phyloP scores from a whole-genome alignment of 495 filamentous ascomycete species.

The Penicillium malachiteum region DNA sequence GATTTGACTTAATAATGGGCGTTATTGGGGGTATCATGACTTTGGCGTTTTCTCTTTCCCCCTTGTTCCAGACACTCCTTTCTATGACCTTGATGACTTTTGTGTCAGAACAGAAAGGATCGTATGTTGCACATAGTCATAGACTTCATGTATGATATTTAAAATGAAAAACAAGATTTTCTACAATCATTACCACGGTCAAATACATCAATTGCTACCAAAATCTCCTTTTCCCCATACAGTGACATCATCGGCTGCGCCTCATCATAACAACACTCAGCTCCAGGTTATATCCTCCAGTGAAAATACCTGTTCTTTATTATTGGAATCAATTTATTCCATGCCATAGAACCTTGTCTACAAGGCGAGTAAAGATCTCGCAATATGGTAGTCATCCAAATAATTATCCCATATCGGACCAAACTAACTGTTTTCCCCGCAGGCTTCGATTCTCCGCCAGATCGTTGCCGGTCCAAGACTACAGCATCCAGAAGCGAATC shows the following conservation, averaged over 20 bases:
- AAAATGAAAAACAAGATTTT: not conserved
- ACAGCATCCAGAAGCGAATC: constrained; percentile 78
- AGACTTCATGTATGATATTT: not conserved
- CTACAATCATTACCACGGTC: not conserved
- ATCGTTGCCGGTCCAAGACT: constrained; percentile 78
- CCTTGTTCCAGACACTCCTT: too few species aligned
- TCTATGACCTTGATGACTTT: not conserved
- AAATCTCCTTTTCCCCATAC: not conserved
- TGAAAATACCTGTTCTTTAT: not conserved
- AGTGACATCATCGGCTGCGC: constrained; percentile 29
- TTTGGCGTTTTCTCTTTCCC: not conserved
- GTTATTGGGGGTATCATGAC: not conserved
- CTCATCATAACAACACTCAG: not conserved
- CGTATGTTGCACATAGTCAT: not conserved
- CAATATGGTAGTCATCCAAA: not conserved
- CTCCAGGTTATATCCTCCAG: not conserved
- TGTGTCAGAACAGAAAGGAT: not conserved
- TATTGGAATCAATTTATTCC: not conserved
- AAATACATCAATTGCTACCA: not conserved
- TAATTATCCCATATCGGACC: not conserved
- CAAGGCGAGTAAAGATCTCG: too few species aligned
- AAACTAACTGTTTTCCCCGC: constrained; percentile 1
- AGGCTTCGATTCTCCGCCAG: constrained; percentile 68
- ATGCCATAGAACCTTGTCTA: not conserved
- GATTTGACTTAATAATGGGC: constrained; percentile 1